Evolutionary conservation across 345 rosid species (phyloP), one percentile per base, ranked within the genome.

Genomic region (Syzygium grande): DNA sequence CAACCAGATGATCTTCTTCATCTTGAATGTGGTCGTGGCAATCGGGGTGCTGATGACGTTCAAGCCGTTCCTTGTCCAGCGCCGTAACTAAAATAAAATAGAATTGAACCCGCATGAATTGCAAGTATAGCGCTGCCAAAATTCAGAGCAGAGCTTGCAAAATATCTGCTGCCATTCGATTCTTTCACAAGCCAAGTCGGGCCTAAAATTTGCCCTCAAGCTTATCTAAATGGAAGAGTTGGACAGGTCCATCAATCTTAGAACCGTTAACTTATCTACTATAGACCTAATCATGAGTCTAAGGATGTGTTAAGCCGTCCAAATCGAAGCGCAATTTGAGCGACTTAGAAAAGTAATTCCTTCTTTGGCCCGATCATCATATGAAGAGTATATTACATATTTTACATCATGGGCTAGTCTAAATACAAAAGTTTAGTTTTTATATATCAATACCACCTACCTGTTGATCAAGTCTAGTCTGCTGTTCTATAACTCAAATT

Each of bases 21-120:
- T 92, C 34, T 86, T 97, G 88, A 95, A 90, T 88, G 83, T 87
- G 86, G 88, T 97, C 3, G 91, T 92, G 89, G 92, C 89, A 51
- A 89, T 92, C 43, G 99, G 95, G 73, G 90, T 94, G 79, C 23
- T 94, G 83, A 52, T 91, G 93, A 96, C 97, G 11, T 94, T 96
- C 91, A 92, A 95, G 86, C 99, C 99, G 21, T 96, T 97, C 92
- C 91, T 95, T 30, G 85, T 83, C 85, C 46, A 68, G 79, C 13
- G 7, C 79, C 46, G 23, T 12, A 19, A 34, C 79, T 68, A 34
- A 68, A 68, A 17, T 43, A 68, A 68, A 68, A 11, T 17, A 68
- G 79, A 17, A 34, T 34, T 68, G 79, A 68, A 68, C 46, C 79
- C 9, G 25, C 79, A 68, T 34, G 79, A 34, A 34, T 16, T 17